Base-by-base conservation (phyloP, 1,284 basidiomycete genomes). In the Microbotryum intermedium region DNA sequence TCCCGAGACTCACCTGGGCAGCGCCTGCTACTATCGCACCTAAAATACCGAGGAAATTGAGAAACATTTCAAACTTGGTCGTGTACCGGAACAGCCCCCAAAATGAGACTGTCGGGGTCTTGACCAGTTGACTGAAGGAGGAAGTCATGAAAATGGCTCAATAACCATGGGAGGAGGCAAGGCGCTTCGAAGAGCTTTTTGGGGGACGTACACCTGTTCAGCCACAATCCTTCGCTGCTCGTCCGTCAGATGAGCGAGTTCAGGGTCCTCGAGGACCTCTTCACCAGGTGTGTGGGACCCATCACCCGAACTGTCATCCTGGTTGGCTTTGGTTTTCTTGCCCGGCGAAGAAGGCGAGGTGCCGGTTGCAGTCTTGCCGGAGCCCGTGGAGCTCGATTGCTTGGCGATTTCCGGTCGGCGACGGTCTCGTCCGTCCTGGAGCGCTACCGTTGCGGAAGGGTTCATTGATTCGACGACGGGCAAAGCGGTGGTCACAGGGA, bases 1-100 rank as follows among this genome's bases (percentile, higher is more conserved):
- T 39, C 13, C 21, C 13, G 46, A 11, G 6, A 23, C 20, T 10
- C 6, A 23, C 29, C 51, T 60, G 62, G 4, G 60, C 57, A 18
- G 53, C 57, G 11, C 66, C 59, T 9, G 51, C 51, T 6, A 45
- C 51, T 43, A 66, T 58, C 11, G 64, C 64, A 9, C 29, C 50
- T 3, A 66, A 43, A 18, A 70, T 21, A 4, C 69, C 71, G 42
- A 72, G 26, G 26, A 48, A n/a, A 43, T 69, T 69, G 34, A 71
- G 34, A 23, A 59, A 18, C 23, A 64, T 11, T 50, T 71, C 68
- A 21, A 64, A 49, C n/a, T 55, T 60, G 18, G 64, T 66, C 6
- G 53, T 28, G 56, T 55, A 63, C 18, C 64, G 58, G 53, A 60
- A 66, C 1, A 66, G 55, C 10, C 47, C 50, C 4, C 3, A 13